Conservation (phyloP, 257 asterid species). For the Jasminum sambac region DNA sequence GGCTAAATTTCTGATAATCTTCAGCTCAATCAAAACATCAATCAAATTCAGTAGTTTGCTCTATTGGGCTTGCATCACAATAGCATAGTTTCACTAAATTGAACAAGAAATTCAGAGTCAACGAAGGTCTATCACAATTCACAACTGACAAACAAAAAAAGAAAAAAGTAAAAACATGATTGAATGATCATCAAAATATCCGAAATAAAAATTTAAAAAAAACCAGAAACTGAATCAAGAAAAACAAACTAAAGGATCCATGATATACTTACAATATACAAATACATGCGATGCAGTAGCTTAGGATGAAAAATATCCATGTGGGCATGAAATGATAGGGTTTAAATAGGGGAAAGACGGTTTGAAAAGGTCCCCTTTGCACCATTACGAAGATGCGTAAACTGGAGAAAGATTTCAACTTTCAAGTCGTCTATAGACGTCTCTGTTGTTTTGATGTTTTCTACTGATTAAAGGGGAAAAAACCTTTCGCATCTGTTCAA, state of each 20-base stretch:
- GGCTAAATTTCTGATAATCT: not conserved
- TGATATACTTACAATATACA: not conserved
- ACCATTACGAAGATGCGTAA: slow-evolving; percentile 32
- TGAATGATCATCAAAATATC: slow-evolving; percentile 2
- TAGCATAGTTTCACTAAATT: not conserved
- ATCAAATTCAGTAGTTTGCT: not conserved
- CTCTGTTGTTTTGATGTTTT: not conserved
- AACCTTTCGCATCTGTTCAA: no score
- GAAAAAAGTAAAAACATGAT: not conserved
- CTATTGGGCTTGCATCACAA: not conserved
- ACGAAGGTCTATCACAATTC: not conserved
- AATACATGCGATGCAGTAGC: not conserved
- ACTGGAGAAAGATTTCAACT: slow-evolving; percentile 24
- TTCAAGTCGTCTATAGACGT: slow-evolving; percentile 1
- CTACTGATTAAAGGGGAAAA: not conserved
- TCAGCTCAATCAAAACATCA: slow-evolving; percentile 6
- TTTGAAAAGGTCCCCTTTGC: slow-evolving; percentile 6
- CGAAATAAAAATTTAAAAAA: slow-evolving; percentile 17
- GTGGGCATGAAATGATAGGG: not conserved
- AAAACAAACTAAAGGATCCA: slow-evolving; percentile 3
- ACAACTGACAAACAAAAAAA: no score
- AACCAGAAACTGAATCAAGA: slow-evolving; percentile 25
- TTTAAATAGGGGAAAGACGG: not conserved
- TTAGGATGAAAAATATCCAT: not conserved
- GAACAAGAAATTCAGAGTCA: not conserved